These are phyloP conservation scores for Centaurea solstitialis DNA, from an alignment of 129 eudicot genomes.

Conservation along the genomic window DNA sequence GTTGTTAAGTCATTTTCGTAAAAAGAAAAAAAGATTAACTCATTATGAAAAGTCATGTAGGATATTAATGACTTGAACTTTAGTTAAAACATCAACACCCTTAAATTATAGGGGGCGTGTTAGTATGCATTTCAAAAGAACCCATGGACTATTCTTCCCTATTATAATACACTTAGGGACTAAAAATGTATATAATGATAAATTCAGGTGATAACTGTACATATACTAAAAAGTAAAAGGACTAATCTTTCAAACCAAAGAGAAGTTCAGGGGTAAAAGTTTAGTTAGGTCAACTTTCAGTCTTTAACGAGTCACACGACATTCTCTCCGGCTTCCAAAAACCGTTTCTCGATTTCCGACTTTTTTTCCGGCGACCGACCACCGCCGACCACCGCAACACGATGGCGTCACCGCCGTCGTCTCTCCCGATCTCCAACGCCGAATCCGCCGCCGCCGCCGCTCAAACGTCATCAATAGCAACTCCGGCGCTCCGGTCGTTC, in stretches of 20 bases:
- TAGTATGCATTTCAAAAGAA: neutral
- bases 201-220: neutral
- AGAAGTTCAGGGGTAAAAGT: neutral
- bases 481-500: slow-evolving; percentile 68
- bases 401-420: slow-evolving; percentile 46
- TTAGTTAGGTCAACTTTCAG: neutral
- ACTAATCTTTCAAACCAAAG: neutral
- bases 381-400: neutral
- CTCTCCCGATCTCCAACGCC: slow-evolving; percentile 50
- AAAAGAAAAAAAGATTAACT: neutral
- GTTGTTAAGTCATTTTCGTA: neutral
- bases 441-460: slow-evolving; percentile 19
- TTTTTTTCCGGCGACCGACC: neutral
- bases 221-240: neutral
- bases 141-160: neutral
- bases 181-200: neutral
- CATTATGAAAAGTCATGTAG: neutral
- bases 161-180: neutral
- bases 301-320: slow-evolving; percentile 4
- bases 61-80: neutral
- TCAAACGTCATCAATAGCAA: slow-evolving; percentile 42
- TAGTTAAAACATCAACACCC: neutral
- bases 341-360: slow-evolving; percentile 9
- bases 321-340: slow-evolving; percentile 7
- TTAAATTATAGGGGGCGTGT: neutral